phyloP scores from a whole-genome alignment of 306 rosid genomes.

The Trifolium dubium region DNA sequence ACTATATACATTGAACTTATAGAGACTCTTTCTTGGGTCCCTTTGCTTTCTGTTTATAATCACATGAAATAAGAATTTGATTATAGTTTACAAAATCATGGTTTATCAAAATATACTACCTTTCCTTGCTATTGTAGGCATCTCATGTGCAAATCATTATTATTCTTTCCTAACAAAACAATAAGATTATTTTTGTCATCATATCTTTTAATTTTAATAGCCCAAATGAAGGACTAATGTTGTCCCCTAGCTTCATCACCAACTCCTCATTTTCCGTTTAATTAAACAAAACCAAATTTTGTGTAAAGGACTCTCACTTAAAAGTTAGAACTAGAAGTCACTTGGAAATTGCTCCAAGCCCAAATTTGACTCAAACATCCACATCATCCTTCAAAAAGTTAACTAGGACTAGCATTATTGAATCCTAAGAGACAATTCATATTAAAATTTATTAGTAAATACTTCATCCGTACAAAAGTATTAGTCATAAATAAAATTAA shows the following conservation, averaged over 20 bases:
- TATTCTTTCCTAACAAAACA: slow-evolving; percentile 40
- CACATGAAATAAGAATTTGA: not conserved
- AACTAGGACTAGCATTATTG: slow-evolving; percentile 1
- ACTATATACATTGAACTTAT: too few relatives aligned
- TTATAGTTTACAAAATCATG: not conserved
- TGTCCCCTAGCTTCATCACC: slow-evolving; percentile 25
- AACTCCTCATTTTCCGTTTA: slow-evolving; percentile 21
- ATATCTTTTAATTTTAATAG: not conserved
- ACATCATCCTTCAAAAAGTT: slow-evolving; percentile 20
- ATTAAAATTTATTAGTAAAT: too few relatives aligned
- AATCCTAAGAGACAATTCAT: too few relatives aligned
- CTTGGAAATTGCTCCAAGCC: not conserved
- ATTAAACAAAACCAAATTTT: slow-evolving; percentile 8
- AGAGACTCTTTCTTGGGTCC: too few relatives aligned
- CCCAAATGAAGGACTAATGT: slow-evolving; percentile 19
- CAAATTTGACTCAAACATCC: slow-evolving; percentile 37
- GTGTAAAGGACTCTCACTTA: not conserved
- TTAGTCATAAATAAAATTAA: too few relatives aligned
- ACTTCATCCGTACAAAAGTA: too few relatives aligned
- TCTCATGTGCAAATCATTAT: slow-evolving; percentile 51
- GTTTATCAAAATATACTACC: not conserved
- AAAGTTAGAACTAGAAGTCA: not conserved
- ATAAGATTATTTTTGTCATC: not conserved
- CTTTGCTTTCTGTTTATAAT: too few relatives aligned
- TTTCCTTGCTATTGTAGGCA: slow-evolving; percentile 19